These are phyloP conservation scores for Candida montana DNA, from an alignment of 805 yeast species.

Conservation along the genomic window DNA sequence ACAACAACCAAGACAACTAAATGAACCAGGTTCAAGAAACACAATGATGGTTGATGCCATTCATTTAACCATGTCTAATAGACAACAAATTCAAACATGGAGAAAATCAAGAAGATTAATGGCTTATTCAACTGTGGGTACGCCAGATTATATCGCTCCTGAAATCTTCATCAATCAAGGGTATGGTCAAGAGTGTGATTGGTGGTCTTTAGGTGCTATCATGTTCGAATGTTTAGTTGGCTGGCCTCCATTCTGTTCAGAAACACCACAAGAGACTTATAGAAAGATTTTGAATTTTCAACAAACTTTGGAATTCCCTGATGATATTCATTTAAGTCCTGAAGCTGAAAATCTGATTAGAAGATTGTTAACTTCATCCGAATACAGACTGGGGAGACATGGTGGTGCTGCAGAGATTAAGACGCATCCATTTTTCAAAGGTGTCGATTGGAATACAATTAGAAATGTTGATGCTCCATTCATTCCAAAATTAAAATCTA, in stretches of 20 bases:
- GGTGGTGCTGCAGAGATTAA: constrained; percentile 59
- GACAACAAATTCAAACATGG: constrained; percentile 75
- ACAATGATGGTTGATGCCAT: constrained; percentile 91
- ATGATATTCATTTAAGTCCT: constrained; percentile 82
- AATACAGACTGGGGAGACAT: constrained; percentile 68
- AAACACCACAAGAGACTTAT: constrained; percentile 91
- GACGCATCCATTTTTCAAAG: constrained; percentile 75
- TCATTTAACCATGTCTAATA: constrained; percentile 89
- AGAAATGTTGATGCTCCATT: constrained; percentile 84
- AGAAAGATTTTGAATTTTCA: constrained; percentile 89
- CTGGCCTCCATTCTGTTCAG: constrained; percentile 95
- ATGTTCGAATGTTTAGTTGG: constrained; percentile 94
- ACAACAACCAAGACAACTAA: constrained; percentile 30
- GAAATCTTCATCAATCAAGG: constrained; percentile 85
- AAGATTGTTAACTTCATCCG: constrained; percentile 82
- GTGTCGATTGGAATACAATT: constrained; percentile 73
- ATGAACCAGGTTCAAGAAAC: constrained; percentile 46
- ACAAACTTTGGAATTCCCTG: constrained; percentile 79
- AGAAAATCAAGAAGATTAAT: constrained; percentile 73
- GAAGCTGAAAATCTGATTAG: constrained; percentile 86
- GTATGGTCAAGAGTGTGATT: constrained; percentile 94
- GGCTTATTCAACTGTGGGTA: constrained; percentile 97
- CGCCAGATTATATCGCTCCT: constrained; percentile 98
- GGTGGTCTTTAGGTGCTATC: constrained; percentile 98
- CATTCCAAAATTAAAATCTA: constrained; percentile 85